phyloP scores from a whole-genome alignment of 192 early-diverging fungal species.

The Spizellomyces punctatus region DNA sequence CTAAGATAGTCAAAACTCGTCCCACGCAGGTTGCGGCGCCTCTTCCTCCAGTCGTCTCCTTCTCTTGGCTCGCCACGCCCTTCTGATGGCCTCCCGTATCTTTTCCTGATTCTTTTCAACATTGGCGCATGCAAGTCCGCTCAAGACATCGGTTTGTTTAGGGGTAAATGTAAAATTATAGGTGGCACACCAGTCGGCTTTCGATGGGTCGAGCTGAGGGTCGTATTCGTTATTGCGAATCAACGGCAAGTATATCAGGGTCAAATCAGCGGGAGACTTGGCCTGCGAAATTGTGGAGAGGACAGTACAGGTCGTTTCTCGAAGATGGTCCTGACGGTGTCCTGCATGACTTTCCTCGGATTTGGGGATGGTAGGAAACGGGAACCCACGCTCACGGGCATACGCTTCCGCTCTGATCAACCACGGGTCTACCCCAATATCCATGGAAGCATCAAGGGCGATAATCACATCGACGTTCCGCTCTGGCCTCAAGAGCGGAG shows the following conservation, averaged over 20 bases:
- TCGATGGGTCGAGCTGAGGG: conserved; percentile 12
- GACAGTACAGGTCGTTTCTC: neutral
- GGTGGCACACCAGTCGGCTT: conserved; percentile 10
- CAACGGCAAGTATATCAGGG: conserved; percentile 22
- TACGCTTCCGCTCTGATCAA: conserved; percentile 23
- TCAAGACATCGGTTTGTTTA: neutral
- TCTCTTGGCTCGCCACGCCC: conserved; percentile 9
- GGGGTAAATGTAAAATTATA: conserved; percentile 26
- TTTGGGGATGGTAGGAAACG: conserved; percentile 11
- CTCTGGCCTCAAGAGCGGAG: conserved; percentile 34
- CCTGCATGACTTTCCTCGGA: neutral
- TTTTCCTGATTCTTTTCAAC: neutral
- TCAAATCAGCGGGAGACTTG: neutral
- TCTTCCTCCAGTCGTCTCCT: neutral
- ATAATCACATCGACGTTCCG: conserved; percentile 39
- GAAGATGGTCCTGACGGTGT: neutral
- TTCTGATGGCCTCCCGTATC: conserved; percentile 4
- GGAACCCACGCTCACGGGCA: conserved; percentile 5
- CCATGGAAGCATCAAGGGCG: conserved; percentile 31
- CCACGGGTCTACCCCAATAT: conserved; percentile 40
- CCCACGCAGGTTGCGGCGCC: no score
- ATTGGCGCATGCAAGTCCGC: conserved; percentile 8
- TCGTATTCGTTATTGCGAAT: neutral
- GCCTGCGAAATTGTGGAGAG: neutral
- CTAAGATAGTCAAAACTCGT: no score